Base-by-base conservation (phyloP, 2,329 filamentous ascomycete genomes). In the Eutypella sp. region DNA sequence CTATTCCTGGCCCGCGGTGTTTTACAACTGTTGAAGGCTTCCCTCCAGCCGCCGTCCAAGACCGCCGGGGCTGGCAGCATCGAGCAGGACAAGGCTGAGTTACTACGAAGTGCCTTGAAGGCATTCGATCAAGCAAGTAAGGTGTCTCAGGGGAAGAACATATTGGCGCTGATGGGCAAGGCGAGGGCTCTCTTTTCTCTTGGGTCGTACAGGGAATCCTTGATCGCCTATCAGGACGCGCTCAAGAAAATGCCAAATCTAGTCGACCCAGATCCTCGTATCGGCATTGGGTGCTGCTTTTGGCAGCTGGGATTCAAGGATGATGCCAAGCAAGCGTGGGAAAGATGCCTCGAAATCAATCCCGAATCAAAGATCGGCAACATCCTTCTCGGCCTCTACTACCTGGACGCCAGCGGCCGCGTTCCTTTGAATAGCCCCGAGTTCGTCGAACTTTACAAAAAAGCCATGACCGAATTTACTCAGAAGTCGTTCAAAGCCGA, bases 301-400 rank as follows among this genome's bases (percentile, higher is more conserved):
- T 99, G 95, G 93, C 89, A 96, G 66, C 76, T 99, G 23, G 91
- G 91, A 10, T 90, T 89, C 73, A 96, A 95, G 66, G 89, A 95
- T 27, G 89, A 96, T 58, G 93, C 95, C 7, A 92, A 88, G 62
- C 73, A 76, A 40, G 92, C 93, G 11, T 99, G 93, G 93, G 87
- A 95, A 62, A 79, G 93, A 52, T 83, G 86, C 11, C 70, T 96
- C 23, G 88, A 95, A 62, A 78, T 96, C 61, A 82, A 77, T 58
- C 83, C 88, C 0, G 79, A 90, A 20, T 95, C 90, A 19, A 96
- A 95, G 69, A 81, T 90, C 50, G 91, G 91, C 42, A 90, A 95
- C 58, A 89, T 95, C 41, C 76, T 99, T 8, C 80, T 99, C 8
- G 93, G 89, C 16, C 75, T 96, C 18, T 96, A 91, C 69, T 89